Base-by-base conservation (phyloP, 2,329 filamentous ascomycete species). In the Trichoderma koningiopsis region DNA sequence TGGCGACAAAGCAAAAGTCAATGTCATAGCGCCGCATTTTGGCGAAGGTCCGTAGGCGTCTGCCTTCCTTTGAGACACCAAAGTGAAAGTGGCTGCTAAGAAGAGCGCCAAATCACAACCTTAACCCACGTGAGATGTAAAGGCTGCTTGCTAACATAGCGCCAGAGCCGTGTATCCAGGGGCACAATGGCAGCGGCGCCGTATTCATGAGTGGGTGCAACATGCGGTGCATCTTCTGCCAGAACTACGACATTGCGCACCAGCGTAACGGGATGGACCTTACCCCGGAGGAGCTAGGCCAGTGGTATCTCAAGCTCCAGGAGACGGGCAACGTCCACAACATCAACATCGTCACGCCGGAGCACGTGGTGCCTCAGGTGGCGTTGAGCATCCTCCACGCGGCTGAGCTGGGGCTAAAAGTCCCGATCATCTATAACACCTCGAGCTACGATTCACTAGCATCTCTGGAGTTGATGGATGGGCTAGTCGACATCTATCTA, bases 361-460 rank as follows among this genome's bases (percentile, higher is more conserved):
- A 96, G 77, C 93, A 96, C 77, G 91, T 96, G 22, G 92, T 94
- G 4, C 92, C 93, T 0, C 93, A 96, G 77, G 91, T 96, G 11
- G 92, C 88, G 0, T 82, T 96, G 37, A 90, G 89, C 16, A 92
- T 96, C 73, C 82, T 96, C 29, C 86, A 91, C 71, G 92, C 92
- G 0, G 85, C 87, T 58, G 88, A 92, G 31, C 82, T 90, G 43
- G 92, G 92, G 0, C 80, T 96, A 11, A 85, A 81, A 4, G 75
- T 95, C 13, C 92, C 92, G 1, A 90, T 96, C 73, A 85, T 96
- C 40, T 96, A 96, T 83, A 96, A 96, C 76, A 94, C 92, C 0
- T 94, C 91, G 0, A 89, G 90, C 13, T 96, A 92, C 75, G 93
- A 96, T 79, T 93, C 90, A 1, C 81, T 91, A 0, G 89, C 88